A percentile compares a stretch with the other conserved stretches of the same genome.
Conservation (phyloP, 2,329 filamentous ascomycete species). For the Parafenestella ontariensis region DNA sequence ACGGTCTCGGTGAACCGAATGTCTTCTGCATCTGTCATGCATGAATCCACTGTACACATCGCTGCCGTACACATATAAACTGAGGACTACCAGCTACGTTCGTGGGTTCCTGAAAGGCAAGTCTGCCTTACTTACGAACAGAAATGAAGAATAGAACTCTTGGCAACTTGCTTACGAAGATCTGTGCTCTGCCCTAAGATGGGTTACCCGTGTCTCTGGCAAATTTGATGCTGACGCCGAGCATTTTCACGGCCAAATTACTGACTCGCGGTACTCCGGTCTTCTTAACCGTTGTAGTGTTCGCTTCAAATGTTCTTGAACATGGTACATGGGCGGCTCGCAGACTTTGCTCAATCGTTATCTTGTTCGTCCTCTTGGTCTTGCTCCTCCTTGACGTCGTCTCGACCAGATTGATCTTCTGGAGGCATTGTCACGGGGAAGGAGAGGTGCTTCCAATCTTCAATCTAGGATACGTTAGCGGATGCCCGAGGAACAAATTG, state of each 20-base stretch:
- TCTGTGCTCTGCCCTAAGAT: not conserved
- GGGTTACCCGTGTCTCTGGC: not conserved
- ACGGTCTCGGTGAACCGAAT: not conserved
- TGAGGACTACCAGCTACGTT: not conserved
- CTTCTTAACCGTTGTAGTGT: not conserved
- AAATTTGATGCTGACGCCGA: not conserved
- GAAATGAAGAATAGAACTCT: not conserved
- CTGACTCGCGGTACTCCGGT: not conserved
- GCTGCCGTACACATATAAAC: not conserved
- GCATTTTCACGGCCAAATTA: not conserved
- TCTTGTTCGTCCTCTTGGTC: constrained; percentile 35
- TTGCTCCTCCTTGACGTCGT: constrained; percentile 24
- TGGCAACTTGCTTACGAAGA: not conserved
- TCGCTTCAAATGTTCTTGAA: not conserved
- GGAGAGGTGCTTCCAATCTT: constrained; percentile 37
- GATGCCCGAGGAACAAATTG: too few relatives aligned
- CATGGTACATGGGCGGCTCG: not conserved
- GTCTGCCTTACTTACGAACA: not conserved
- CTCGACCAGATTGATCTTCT: constrained; percentile 27
- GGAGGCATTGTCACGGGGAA: constrained; percentile 25
- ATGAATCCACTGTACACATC: not conserved
- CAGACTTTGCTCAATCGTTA: constrained; percentile 19
- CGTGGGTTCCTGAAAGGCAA: not conserved
- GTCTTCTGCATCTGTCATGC: too few relatives aligned
- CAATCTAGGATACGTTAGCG: constrained; percentile 22